Base-by-base conservation (phyloP, 2,329 filamentous ascomycete genomes). In the Cordyceps javanica region DNA sequence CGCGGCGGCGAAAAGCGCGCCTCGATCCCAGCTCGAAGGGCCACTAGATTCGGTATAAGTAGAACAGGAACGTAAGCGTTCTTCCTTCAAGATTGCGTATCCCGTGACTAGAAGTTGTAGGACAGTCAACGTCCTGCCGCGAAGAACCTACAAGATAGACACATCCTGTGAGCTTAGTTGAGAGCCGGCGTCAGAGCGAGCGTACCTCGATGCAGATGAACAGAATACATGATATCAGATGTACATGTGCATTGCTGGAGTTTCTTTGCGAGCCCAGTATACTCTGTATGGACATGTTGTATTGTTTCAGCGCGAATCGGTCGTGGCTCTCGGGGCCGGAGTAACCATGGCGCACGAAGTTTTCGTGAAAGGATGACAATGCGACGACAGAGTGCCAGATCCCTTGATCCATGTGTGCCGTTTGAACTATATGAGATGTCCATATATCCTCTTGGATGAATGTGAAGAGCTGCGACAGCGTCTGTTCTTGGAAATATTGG, bases 131-230 rank as follows among this genome's bases (percentile, higher is more conserved):
- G 14, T 46, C 21, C 42, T 38, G 21, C 56, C 34, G 11, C 51
- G 51, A 36, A 54, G 51, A 10, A 54, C 38, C 50, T 53, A 25
- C 8, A n/a, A 9, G 2, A 21, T 11, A n/a, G 10, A 30, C 5
- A 36, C 11, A 10, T 16, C 14, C n/a, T 19, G 39, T 54, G 13
- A 54, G 51, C 8, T 10, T 25, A 14, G 13, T 45, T 28, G 45
- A 21, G n/a, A 5, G 19, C 10, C 8, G 14, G 5, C 9, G 10
- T 13, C 3, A 13, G 14, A 4, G 39, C 3, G 3, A 23, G 5
- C 32, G 2, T 55, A 59, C 57, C 44, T 59, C 57, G 30, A 59
- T 59, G 42, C 57, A 59, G 30, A 59, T 55, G 50, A 54, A 59
- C 4, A 59, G 41, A 16, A 59, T 59, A 50, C 57, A 59, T 7